phyloP scores from a whole-genome alignment of 441 rosid genomes.

The Capsella rubella region DNA sequence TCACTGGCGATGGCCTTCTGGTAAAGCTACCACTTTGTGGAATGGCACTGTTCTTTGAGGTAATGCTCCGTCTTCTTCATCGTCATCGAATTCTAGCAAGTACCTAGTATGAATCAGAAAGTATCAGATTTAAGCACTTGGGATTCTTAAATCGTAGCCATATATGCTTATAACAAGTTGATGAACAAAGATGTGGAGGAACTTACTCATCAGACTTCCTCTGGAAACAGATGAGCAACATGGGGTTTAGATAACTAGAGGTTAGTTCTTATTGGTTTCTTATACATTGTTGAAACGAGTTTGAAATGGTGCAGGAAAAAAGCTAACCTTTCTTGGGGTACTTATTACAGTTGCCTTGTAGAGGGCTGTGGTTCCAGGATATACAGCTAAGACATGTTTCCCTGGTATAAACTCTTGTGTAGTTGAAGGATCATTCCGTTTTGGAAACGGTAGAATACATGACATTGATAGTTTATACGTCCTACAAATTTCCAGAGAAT shows the following conservation, averaged over 20 bases:
- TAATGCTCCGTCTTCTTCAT: slow-evolving; percentile 91
- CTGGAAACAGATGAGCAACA: slow-evolving; percentile 51
- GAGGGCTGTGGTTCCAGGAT: slow-evolving; percentile 98
- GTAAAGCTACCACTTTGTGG: slow-evolving; percentile 80
- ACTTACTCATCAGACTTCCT: slow-evolving; percentile 93
- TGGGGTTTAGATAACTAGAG: not conserved
- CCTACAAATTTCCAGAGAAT: slow-evolving; percentile 49
- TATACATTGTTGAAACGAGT: not conserved
- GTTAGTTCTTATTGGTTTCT: slow-evolving; percentile 20
- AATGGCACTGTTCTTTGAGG: slow-evolving; percentile 87
- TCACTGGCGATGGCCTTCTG: slow-evolving; percentile 84
- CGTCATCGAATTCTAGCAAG: slow-evolving; percentile 89
- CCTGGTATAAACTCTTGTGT: slow-evolving; percentile 72
- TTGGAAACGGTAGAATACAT: slow-evolving; percentile 86
- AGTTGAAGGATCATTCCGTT: slow-evolving; percentile 66
- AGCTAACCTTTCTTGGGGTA: slow-evolving; percentile 72
- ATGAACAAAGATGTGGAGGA: slow-evolving; percentile 6
- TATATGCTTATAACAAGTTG: not conserved
- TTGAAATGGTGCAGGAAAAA: not conserved
- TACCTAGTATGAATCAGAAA: slow-evolving; percentile 54
- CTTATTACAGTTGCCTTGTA: slow-evolving; percentile 90
- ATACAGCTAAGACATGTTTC: slow-evolving; percentile 88
- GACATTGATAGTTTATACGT: slow-evolving; percentile 87
- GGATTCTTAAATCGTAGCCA: not conserved
- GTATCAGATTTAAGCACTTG: not conserved